A percentile compares a stretch with the other conserved stretches of the same genome.
These are phyloP conservation scores for Silene noctiflora DNA, from an alignment of 179 eudicot genomes.

Conservation along the genomic window DNA sequence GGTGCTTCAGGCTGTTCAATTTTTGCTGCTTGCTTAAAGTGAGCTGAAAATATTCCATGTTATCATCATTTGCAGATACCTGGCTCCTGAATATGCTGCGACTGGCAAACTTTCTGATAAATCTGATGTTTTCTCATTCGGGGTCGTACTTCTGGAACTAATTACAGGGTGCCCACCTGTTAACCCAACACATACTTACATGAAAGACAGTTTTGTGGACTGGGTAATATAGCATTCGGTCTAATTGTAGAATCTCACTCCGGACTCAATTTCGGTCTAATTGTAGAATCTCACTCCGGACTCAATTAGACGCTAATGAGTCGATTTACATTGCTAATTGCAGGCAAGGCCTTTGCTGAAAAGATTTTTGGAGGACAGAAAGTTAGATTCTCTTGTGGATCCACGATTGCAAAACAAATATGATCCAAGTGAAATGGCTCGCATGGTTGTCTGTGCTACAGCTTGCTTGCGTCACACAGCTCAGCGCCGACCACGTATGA, in stretches of 20 bases:
- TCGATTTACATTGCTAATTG: neutral
- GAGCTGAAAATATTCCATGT: slow-evolving; percentile 2
- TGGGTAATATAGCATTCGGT: slow-evolving; percentile 57
- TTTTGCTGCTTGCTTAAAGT: neutral
- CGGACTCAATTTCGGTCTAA: neutral
- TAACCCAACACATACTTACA: slow-evolving; percentile 49
- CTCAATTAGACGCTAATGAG: neutral
- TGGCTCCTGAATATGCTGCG: slow-evolving; percentile 96
- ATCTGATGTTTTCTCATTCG: slow-evolving; percentile 97
- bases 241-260: neutral
- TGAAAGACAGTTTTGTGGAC: slow-evolving; percentile 88
- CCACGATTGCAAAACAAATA: slow-evolving; percentile 33
- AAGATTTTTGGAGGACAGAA: slow-evolving; percentile 45
- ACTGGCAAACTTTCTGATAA: slow-evolving; percentile 94
- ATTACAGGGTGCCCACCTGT: slow-evolving; percentile 84
- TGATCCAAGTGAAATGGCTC: slow-evolving; percentile 50
- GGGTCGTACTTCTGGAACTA: slow-evolving; percentile 87
- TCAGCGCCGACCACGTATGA: slow-evolving; percentile 53
- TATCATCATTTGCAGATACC: slow-evolving; percentile 47
- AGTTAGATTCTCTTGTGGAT: slow-evolving; percentile 49
- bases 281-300: neutral
- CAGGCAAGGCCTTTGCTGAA: slow-evolving; percentile 58
- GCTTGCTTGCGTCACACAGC: slow-evolving; percentile 57
- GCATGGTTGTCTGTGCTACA: slow-evolving; percentile 63
- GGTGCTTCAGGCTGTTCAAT: no score